phyloP scores from a whole-genome alignment of 805 yeast species.

The Saturnispora gosingensis region DNA sequence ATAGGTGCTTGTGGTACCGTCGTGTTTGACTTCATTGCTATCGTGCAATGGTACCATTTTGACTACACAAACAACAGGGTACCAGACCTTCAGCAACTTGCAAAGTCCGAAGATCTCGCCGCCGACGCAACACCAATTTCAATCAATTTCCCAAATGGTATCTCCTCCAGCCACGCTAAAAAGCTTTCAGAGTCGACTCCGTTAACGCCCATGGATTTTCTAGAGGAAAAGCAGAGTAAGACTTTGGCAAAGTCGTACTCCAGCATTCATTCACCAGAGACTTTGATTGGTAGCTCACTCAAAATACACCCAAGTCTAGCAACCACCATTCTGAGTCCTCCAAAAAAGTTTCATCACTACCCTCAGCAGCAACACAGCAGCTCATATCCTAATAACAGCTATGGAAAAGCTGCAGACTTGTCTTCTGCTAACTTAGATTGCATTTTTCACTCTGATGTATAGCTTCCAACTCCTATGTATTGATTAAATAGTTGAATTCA shows the following conservation, averaged over 20 bases:
- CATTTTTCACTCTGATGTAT: not conserved
- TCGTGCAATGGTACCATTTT: constrained; percentile 34
- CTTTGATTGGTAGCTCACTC: not conserved
- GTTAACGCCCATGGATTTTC: constrained; percentile 29
- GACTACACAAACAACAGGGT: constrained; percentile 13
- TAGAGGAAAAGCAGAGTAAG: constrained; percentile 15
- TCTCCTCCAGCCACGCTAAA: constrained; percentile 20
- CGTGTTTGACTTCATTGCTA: constrained; percentile 35
- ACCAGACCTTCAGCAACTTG: not conserved
- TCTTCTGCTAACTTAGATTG: not conserved
- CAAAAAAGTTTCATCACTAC: not conserved
- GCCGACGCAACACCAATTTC: not conserved
- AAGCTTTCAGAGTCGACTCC: constrained; percentile 28
- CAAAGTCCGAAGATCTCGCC: not conserved
- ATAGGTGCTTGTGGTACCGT: constrained; percentile 47
- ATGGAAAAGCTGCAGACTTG: not conserved
- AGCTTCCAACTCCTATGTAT: not conserved
- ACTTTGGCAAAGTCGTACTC: not conserved
- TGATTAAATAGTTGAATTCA: not conserved
- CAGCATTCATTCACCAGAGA: not conserved
- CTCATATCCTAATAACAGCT: constrained; percentile 10
- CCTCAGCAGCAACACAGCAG: not conserved
- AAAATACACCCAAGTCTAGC: not conserved
- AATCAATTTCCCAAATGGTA: constrained; percentile 3
- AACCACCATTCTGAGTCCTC: not conserved